phyloP scores from a whole-genome alignment of 1,284 basidiomycete species.

The Ustilago vetiveriae region DNA sequence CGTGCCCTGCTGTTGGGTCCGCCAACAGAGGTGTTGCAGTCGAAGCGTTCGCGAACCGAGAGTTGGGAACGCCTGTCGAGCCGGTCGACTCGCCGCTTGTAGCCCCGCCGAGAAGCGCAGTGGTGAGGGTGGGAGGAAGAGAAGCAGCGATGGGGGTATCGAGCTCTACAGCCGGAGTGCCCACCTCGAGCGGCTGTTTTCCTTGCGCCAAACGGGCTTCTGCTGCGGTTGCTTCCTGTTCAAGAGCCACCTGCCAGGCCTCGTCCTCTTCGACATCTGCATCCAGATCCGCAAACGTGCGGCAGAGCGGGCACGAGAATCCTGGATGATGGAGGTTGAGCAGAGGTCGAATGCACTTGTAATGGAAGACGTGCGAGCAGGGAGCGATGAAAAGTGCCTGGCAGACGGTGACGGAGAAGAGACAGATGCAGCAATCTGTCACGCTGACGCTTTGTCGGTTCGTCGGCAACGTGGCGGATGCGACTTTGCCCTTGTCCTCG shows the following conservation, averaged over 20 bases:
- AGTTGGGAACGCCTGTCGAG: not conserved
- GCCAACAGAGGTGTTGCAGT: conserved; percentile 10
- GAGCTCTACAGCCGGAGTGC: conserved; percentile 40
- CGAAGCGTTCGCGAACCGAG: not conserved
- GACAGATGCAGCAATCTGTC: conserved; percentile 68
- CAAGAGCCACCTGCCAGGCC: conserved; percentile 58
- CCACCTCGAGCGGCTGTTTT: conserved; percentile 42
- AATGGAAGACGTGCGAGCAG: conserved; percentile 91
- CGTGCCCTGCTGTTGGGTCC: conserved; percentile 11
- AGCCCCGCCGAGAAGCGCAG: conserved; percentile 9
- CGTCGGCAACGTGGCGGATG: conserved; percentile 32
- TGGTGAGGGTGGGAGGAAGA: conserved; percentile 10
- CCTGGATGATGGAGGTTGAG: conserved; percentile 86
- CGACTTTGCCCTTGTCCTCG: conserved; percentile 27
- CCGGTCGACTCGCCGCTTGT: not conserved
- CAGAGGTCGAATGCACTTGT: conserved; percentile 94
- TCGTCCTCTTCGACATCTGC: conserved; percentile 83
- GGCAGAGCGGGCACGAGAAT: conserved; percentile 92
- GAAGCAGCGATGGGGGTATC: conserved; percentile 40
- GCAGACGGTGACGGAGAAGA: conserved; percentile 91
- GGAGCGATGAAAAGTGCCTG: conserved; percentile 93
- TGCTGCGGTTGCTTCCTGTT: conserved; percentile 48
- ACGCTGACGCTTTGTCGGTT: conserved; percentile 58
- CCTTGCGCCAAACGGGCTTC: conserved; percentile 38
- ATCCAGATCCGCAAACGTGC: conserved; percentile 85